phyloP scores from a whole-genome alignment of 495 filamentous ascomycete genomes.

The Lasiosphaeria hispida region DNA sequence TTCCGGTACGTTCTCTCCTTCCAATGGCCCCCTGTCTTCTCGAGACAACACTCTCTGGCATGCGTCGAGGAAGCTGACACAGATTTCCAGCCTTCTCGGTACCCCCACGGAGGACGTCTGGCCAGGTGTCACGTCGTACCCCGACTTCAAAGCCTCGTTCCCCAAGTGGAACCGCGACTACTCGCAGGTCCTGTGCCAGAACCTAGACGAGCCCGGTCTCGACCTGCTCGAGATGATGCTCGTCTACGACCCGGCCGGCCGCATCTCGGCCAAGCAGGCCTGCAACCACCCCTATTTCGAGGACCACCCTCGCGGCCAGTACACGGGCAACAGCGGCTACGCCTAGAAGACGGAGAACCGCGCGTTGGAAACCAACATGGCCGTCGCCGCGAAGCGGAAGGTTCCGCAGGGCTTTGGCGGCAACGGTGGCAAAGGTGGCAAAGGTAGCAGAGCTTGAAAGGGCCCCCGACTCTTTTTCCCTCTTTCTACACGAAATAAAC shows the following conservation, averaged over 20 bases:
- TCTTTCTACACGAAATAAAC: neutral
- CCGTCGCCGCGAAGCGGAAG: neutral
- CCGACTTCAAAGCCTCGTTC: conserved; percentile 95
- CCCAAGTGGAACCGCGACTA: conserved; percentile 88
- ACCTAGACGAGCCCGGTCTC: conserved; percentile 70
- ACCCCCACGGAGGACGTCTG: conserved; percentile 85
- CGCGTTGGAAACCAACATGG: neutral
- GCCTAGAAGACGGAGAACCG: conserved; percentile 23
- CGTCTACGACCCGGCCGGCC: conserved; percentile 89
- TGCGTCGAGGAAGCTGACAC: conserved; percentile 12
- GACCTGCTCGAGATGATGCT: conserved; percentile 91
- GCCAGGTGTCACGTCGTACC: conserved; percentile 96
- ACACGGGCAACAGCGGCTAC: conserved; percentile 38
- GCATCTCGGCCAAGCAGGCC: conserved; percentile 94
- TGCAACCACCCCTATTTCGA: conserved; percentile 91
- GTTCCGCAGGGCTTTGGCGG: neutral
- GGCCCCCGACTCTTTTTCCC: no score
- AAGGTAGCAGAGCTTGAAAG: neutral
- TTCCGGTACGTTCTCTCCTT: conserved; percentile 66
- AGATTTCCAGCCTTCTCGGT: conserved; percentile 67
- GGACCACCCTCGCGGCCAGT: conserved; percentile 49
- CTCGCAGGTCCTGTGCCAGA: conserved; percentile 47
- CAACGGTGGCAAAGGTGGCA: neutral
- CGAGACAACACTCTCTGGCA: no score
- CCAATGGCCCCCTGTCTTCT: no score